Percentiles rank a stretch among this genome's conserved stretches.
Evolutionary conservation across 2,329 filamentous ascomycete species (phyloP).

Genomic region (Cladophialophora psammophila): DNA sequence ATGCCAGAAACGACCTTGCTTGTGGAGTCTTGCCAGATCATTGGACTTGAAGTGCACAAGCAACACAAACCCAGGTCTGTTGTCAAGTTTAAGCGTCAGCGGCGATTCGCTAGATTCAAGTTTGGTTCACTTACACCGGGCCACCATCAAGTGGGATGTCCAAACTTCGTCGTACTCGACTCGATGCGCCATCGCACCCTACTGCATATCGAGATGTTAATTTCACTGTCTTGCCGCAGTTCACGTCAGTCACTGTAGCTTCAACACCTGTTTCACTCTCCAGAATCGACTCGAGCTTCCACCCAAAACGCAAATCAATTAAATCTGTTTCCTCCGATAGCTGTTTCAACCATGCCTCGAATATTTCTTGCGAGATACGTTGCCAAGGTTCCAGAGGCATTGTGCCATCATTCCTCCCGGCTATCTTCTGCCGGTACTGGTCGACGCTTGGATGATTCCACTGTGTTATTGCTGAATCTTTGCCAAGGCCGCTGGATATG

Average conservation of each 20-base stretch:
- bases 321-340: conserved; percentile 37
- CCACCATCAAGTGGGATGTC: conserved; percentile 42
- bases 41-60: conserved; percentile 47
- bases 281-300: conserved; percentile 37
- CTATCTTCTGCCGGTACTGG: conserved; percentile 29
- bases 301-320: conserved; percentile 43
- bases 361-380: conserved; percentile 45
- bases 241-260: conserved; percentile 34
- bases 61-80: conserved; percentile 37
- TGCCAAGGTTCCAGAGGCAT: conserved; percentile 45
- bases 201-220: conserved; percentile 41
- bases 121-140: conserved; percentile 41
- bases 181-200: conserved; percentile 44
- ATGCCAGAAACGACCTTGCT: conserved; percentile 46
- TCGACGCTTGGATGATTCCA: conserved; percentile 22
- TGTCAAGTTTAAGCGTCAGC: conserved; percentile 7
- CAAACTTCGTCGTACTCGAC: conserved; percentile 39
- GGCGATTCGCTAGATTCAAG: too few species aligned
- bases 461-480: conserved; percentile 12
- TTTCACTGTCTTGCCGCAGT: conserved; percentile 30
- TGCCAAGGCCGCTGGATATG: conserved; percentile 7
- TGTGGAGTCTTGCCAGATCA: conserved; percentile 40
- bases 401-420: conserved; percentile 45
- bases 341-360: conserved; percentile 48
- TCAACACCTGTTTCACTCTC: conserved; percentile 37